These are phyloP conservation scores for Turritis glabra DNA, from an alignment of 345 rosid genomes.

Conservation along the genomic window DNA sequence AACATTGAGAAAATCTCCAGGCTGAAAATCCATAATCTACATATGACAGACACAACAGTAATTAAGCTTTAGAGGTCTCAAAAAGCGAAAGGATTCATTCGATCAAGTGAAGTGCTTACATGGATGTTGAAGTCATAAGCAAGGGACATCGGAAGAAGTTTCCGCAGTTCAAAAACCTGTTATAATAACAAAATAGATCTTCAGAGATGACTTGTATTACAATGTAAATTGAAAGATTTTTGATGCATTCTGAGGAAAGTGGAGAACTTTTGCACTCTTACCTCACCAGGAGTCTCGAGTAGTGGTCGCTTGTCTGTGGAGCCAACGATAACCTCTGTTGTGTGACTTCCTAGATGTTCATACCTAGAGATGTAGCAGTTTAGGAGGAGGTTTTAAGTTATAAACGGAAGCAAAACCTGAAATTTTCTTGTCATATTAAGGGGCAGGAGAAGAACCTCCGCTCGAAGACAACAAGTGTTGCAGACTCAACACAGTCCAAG, in stretches of 20 bases:
- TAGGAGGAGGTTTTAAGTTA: not conserved
- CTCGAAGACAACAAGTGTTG: constrained; percentile 74
- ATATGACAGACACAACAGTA: constrained; percentile 28
- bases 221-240: not conserved
- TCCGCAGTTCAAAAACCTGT: constrained; percentile 86
- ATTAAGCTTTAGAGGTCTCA: constrained; percentile 9
- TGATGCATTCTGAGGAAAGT: constrained; percentile 8
- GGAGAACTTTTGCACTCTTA: constrained; percentile 28
- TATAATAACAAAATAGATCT: not conserved
- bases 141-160: constrained; percentile 72
- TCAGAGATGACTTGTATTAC: not conserved
- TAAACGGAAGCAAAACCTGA: not conserved
- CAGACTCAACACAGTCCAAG: constrained; percentile 52
- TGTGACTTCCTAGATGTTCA: constrained; percentile 50
- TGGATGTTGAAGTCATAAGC: constrained; percentile 91
- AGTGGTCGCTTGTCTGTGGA: constrained; percentile 84
- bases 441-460: constrained; percentile 50
- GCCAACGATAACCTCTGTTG: constrained; percentile 63
- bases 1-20: constrained; percentile 86
- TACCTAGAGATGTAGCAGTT: constrained; percentile 48
- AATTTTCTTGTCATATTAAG: not conserved
- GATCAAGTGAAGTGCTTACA: constrained; percentile 47
- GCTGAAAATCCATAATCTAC: constrained; percentile 96
- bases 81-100: constrained; percentile 18
- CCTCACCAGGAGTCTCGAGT: constrained; percentile 96